These are phyloP conservation scores for Tolypocladium tundrense DNA, from an alignment of 2,329 filamentous ascomycete species.

Conservation along the genomic window DNA sequence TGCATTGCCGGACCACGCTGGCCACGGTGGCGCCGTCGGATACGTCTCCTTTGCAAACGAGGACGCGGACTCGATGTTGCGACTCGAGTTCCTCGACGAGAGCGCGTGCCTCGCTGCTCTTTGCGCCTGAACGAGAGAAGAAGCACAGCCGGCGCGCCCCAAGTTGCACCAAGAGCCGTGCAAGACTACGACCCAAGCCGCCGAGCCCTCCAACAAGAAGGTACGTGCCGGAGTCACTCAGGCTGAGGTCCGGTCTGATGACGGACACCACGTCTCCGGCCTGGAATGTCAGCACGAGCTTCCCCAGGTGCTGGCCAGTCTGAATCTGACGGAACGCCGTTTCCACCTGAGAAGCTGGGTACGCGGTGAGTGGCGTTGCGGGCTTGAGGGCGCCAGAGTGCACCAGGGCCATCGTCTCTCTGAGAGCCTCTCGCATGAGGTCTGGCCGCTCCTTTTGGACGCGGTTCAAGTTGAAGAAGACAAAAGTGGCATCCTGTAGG, in stretches of 20 bases:
- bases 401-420: background rate
- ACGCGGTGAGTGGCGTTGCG: too few species aligned
- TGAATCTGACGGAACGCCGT: constrained; percentile 26
- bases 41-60: constrained; percentile 19
- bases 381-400: too few species aligned
- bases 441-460: background rate
- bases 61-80: constrained; percentile 2
- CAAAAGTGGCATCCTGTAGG: background rate
- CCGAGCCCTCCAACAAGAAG: constrained; percentile 17
- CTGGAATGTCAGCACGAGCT: constrained; percentile 18
- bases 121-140: constrained; percentile 13
- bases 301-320: constrained; percentile 25
- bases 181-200: constrained; percentile 13
- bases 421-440: background rate
- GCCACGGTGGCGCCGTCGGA: constrained; percentile 14
- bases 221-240: constrained; percentile 4
- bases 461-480: too few species aligned
- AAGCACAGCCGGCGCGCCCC: constrained; percentile 19
- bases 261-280: background rate
- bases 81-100: constrained; percentile 8
- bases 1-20: constrained; percentile 6
- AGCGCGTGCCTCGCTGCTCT: constrained; percentile 4
- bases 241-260: background rate
- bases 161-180: constrained; percentile 10
- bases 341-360: constrained; percentile 11